Percentiles rank a stretch among this genome's conserved stretches.
phyloP scores from a whole-genome alignment of 768 basidiomycete genomes.

The Gautieria morchelliformis region DNA sequence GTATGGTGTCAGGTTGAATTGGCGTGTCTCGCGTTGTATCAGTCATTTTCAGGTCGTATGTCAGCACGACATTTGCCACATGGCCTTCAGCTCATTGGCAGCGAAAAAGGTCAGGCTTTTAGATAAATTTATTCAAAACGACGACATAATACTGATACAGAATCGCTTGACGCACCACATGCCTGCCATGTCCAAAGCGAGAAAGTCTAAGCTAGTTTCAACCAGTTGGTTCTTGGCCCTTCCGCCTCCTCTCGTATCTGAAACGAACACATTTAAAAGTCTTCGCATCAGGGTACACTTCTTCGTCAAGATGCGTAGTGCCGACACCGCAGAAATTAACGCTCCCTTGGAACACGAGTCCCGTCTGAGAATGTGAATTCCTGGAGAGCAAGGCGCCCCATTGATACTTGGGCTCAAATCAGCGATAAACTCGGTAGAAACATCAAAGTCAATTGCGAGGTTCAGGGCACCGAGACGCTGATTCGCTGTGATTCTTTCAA shows the following conservation, averaged over 20 bases:
- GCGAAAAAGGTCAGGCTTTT: slow-evolving; percentile 11
- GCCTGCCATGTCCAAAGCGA: slow-evolving; percentile 30
- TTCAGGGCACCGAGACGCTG: slow-evolving; percentile 15
- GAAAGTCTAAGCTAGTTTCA: slow-evolving; percentile 23
- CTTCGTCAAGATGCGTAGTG: slow-evolving; percentile 16
- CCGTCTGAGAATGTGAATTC: slow-evolving; percentile 8
- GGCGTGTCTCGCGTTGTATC: slow-evolving; percentile 15
- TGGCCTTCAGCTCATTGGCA: slow-evolving; percentile 11
- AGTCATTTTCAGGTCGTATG: slow-evolving; percentile 23
- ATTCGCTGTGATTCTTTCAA: slow-evolving; percentile 36
- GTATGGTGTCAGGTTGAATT: slow-evolving; percentile 11
- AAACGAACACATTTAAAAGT: slow-evolving; percentile 43
- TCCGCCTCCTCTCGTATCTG: slow-evolving; percentile 27
- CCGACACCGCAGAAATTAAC: background rate
- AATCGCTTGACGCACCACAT: slow-evolving; percentile 18
- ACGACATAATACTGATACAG: background rate
- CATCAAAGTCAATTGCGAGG: background rate
- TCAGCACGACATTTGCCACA: slow-evolving; percentile 14
- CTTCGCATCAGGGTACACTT: slow-evolving; percentile 14
- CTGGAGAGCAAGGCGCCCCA: background rate
- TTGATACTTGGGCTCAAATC: slow-evolving; percentile 1
- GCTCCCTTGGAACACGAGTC: slow-evolving; percentile 4
- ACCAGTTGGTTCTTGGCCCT: slow-evolving; percentile 24
- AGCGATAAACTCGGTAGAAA: background rate
- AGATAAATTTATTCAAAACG: background rate